Percentiles rank a stretch among this genome's conserved stretches.
Conservation (phyloP, 2,329 filamentous ascomycete genomes). For the Trichoderma sp. region DNA sequence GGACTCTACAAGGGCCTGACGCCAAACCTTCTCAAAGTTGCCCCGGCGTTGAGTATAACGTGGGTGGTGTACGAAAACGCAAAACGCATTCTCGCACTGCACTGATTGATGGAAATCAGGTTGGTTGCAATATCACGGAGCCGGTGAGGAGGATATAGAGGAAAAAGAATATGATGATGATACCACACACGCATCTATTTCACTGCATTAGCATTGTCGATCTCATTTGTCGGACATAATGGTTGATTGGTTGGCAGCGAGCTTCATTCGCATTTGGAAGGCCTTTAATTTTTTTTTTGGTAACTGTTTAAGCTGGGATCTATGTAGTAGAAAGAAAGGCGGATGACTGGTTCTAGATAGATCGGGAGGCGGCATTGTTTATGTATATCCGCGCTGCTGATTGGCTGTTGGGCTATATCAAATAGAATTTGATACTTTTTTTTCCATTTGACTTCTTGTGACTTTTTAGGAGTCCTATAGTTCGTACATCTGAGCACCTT, state of each 20-base stretch:
- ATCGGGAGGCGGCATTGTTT: neutral
- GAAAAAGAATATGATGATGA: conserved; percentile 26
- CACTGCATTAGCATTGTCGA: conserved; percentile 27
- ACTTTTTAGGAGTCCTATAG: no score
- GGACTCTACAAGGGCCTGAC: conserved; percentile 95
- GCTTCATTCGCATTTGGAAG: conserved; percentile 21
- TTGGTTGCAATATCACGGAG: neutral
- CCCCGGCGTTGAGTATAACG: conserved; percentile 92
- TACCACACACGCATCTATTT: conserved; percentile 27
- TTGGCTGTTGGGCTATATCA: no score
- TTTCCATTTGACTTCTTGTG: no score
- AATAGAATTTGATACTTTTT: no score
- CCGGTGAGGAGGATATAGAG: conserved; percentile 4
- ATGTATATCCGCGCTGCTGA: no score
- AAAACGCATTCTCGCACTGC: conserved; percentile 69
- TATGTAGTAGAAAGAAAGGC: neutral
- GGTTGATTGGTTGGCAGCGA: conserved; percentile 20
- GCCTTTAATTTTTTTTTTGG: neutral
- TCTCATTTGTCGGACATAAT: conserved; percentile 26
- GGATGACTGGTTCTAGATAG: neutral
- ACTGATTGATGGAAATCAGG: conserved; percentile 35
- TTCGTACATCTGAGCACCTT: no score
- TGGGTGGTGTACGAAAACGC: conserved; percentile 93
- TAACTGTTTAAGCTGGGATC: neutral
- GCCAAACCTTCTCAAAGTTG: conserved; percentile 94